Evolutionary conservation across 352 stramenopile genomes (phyloP).

Genomic region (Phytophthora sp.): DNA sequence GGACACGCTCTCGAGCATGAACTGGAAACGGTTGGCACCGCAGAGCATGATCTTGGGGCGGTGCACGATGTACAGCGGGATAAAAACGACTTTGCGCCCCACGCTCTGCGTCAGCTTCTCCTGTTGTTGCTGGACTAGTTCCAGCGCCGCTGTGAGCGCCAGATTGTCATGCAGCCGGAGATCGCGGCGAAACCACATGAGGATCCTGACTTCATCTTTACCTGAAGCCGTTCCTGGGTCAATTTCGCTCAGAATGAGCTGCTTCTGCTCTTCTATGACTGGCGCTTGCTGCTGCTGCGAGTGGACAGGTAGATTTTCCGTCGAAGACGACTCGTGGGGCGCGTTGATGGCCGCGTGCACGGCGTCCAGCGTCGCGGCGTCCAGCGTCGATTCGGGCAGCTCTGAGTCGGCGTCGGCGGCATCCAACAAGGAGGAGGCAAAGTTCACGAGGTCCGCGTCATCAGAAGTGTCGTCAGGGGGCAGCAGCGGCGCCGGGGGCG

Average conservation of each 20-base stretch:
- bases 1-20: constrained; percentile 93
- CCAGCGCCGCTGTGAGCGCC: constrained; percentile 80
- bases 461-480: constrained; percentile 15
- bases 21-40: constrained; percentile 88
- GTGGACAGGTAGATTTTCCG: background rate
- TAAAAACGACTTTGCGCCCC: constrained; percentile 47
- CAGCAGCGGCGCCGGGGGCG: background rate
- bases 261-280: background rate
- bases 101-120: constrained; percentile 13
- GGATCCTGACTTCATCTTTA: constrained; percentile 44
- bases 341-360: constrained; percentile 44
- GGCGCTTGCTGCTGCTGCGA: background rate
- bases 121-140: constrained; percentile 37
- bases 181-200: constrained; percentile 96
- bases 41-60: constrained; percentile 87
- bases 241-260: constrained; percentile 7
- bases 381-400: constrained; percentile 32
- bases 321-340: background rate
- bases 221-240: background rate
- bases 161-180: constrained; percentile 97
- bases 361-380: constrained; percentile 47
- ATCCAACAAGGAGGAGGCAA: constrained; percentile 49
- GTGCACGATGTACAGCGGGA: constrained; percentile 91
- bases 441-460: constrained; percentile 48
- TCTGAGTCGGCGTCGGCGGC: constrained; percentile 38